phyloP scores from a whole-genome alignment of 1,139 yeast species.

The Suhomyces guaymorum region DNA sequence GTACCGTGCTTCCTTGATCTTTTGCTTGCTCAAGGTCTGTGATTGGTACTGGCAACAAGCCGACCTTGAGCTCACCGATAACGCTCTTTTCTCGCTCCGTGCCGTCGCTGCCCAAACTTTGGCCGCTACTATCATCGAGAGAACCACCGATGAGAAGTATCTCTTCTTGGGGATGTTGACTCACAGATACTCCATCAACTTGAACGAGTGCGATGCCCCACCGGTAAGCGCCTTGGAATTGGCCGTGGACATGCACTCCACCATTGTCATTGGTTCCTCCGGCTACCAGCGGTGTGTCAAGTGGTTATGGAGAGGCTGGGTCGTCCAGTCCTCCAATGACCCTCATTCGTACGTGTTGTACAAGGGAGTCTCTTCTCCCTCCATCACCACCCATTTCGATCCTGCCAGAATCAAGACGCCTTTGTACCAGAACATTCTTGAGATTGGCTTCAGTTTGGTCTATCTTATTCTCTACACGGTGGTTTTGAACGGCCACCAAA shows the following conservation, averaged over 20 bases:
- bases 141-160: conserved; percentile 57
- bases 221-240: conserved; percentile 77
- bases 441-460: conserved; percentile 65
- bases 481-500: conserved; percentile 56
- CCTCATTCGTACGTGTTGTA: conserved; percentile 70
- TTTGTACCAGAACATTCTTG: conserved; percentile 72
- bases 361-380: conserved; percentile 57
- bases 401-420: conserved; percentile 88
- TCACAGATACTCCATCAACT: conserved; percentile 67
- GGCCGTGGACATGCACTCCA: conserved; percentile 85
- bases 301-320: conserved; percentile 96
- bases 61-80: conserved; percentile 63
- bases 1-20: conserved; percentile 68
- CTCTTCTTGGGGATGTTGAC: conserved; percentile 76
- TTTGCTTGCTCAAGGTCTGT: conserved; percentile 71
- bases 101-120: conserved; percentile 70
- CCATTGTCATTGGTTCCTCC: conserved; percentile 70
- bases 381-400: conserved; percentile 66
- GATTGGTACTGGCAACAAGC: conserved; percentile 74
- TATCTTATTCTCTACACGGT: conserved; percentile 64
- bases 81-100: conserved; percentile 59
- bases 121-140: conserved; percentile 70
- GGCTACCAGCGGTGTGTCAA: conserved; percentile 86
- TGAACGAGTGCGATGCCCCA: conserved; percentile 59
- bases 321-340: conserved; percentile 70